phyloP scores from a whole-genome alignment of 352 stramenopile species.

The Blastocystis sp. region DNA sequence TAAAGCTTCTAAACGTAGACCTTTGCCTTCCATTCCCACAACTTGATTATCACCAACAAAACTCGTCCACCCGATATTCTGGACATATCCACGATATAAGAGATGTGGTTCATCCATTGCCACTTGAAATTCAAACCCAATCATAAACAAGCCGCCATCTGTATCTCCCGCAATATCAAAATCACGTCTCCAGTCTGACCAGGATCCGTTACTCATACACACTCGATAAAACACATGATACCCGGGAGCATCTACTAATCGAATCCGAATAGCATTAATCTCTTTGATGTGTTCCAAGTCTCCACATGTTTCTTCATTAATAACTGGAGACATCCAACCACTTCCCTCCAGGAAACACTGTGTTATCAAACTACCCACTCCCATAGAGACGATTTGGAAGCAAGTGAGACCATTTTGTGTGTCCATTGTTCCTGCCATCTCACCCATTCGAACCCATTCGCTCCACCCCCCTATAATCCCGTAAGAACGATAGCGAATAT shows the following conservation, averaged over 20 bases:
- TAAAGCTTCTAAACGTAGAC: constrained; percentile 2
- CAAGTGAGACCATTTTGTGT: not conserved
- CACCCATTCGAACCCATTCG: constrained; percentile 6
- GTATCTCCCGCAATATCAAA: constrained; percentile 25
- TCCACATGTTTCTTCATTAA: not conserved
- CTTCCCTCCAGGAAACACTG: constrained; percentile 15
- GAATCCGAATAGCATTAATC: constrained; percentile 14
- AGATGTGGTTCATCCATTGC: constrained; percentile 27
- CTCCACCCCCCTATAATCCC: not conserved
- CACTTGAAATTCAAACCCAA: not conserved
- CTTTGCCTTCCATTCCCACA: constrained; percentile 21
- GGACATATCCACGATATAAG: constrained; percentile 24
- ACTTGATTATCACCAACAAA: constrained; percentile 46
- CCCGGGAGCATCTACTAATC: not conserved
- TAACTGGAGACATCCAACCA: not conserved
- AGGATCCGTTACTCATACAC: not conserved
- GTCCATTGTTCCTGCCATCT: not conserved
- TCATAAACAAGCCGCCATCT: not conserved
- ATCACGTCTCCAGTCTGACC: constrained; percentile 38
- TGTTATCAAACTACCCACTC: not conserved
- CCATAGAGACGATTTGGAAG: not conserved
- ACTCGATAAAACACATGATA: constrained; percentile 51
- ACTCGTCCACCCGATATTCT: not conserved
- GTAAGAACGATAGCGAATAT: not conserved
- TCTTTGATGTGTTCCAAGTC: not conserved